Conservation (phyloP, 169 alveolate genomes). For the Hammondia hammondi region DNA sequence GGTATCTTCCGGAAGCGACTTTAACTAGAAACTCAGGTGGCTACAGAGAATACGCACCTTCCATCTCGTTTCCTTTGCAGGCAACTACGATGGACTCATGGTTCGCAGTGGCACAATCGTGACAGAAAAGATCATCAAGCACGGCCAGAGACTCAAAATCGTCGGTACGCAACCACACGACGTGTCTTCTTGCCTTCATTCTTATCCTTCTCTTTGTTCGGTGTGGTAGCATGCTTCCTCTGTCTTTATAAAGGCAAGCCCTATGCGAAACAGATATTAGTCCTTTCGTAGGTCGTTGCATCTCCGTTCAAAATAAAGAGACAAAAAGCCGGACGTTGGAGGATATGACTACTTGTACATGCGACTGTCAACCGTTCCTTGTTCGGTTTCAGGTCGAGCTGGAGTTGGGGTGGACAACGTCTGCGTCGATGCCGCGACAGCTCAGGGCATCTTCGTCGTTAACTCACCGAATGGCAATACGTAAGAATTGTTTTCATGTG, state of each 20-base stretch:
- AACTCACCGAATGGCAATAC: constrained; percentile 65
- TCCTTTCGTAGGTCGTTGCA: too few species aligned
- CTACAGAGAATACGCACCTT: background rate
- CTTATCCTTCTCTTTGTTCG: background rate
- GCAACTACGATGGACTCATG: constrained; percentile 46
- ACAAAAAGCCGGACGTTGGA: too few species aligned
- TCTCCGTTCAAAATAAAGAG: too few species aligned
- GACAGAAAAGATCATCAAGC: constrained; percentile 20
- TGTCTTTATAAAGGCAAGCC: background rate
- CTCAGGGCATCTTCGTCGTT: constrained; percentile 62
- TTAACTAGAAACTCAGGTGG: background rate
- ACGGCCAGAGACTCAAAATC: constrained; percentile 30
- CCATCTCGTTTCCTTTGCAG: background rate
- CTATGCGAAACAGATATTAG: too few species aligned
- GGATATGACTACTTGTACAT: background rate
- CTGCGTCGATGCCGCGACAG: constrained; percentile 59
- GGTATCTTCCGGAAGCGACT: too few species aligned
- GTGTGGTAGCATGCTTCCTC: background rate
- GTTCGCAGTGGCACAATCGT: constrained; percentile 51
- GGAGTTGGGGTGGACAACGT: constrained; percentile 72
- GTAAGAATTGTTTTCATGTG: background rate
- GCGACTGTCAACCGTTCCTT: background rate
- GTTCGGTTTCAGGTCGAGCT: constrained; percentile 39
- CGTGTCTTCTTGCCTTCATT: background rate
- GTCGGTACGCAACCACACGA: constrained; percentile 32